Percentiles rank a stretch among this genome's conserved stretches.
Evolutionary conservation across 306 rosid genomes (phyloP).

Genomic region (Ochetophila trinervis): DNA sequence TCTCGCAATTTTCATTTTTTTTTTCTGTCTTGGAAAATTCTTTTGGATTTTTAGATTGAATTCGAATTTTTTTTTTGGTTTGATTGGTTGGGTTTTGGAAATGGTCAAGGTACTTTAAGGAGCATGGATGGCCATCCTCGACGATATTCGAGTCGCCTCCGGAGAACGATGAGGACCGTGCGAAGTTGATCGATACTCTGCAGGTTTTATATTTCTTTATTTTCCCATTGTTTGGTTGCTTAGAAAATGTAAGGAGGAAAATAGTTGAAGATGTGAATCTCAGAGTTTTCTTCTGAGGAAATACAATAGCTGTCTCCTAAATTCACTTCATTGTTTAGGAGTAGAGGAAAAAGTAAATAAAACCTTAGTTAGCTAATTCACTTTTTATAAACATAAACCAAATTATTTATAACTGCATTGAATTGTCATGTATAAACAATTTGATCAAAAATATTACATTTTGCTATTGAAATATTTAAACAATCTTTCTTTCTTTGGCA

Average conservation of each 20-base stretch:
- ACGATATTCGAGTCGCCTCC: conserved; percentile 68
- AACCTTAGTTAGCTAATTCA: neutral
- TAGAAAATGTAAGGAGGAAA: conserved; percentile 6
- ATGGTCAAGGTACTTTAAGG: conserved; percentile 75
- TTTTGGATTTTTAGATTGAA: neutral
- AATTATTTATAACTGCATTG: neutral
- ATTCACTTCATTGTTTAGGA: too few species aligned
- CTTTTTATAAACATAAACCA: neutral
- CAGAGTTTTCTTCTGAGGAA: too few species aligned
- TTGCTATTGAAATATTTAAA: neutral
- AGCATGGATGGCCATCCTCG: conserved; percentile 87
- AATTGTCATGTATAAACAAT: neutral
- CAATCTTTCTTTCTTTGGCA: neutral
- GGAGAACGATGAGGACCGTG: conserved; percentile 56
- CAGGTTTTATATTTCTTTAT: conserved; percentile 45
- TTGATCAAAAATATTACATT: neutral
- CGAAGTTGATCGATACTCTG: conserved; percentile 68
- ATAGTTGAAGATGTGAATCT: too few species aligned
- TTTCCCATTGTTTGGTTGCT: conserved; percentile 13
- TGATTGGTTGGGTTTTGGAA: conserved; percentile 17
- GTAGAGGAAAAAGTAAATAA: too few species aligned
- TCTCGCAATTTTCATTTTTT: neutral
- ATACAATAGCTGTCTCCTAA: too few species aligned
- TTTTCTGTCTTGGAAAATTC: neutral
- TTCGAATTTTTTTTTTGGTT: conserved; percentile 1